Evolutionary conservation across 192 early-diverging fungal genomes (phyloP), one percentile per base, ranked within the genome.

Genomic region (Entomortierella lignicola): DNA sequence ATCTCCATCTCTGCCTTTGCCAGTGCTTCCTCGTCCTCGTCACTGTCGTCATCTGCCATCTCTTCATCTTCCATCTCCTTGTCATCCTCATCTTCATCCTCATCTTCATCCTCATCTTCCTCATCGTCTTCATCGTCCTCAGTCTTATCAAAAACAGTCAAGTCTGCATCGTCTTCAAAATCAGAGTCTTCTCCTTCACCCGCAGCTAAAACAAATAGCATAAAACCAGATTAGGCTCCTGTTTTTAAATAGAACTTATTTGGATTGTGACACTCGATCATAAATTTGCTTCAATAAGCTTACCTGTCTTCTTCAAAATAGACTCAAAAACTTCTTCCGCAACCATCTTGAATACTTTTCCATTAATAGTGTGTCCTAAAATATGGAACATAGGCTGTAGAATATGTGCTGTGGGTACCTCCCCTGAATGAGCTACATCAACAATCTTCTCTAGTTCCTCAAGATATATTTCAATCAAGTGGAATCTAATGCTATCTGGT

Each of bases 401-500:
- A 8, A 92, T 70, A 43, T 70, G 71, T 20, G 87, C 71, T 17
- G 83, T 82, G 10, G 85, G 87, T 27, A 89, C 73, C 17, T 83
- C 50, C 29, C 68, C 70, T 20, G 69, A 69, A 13, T 81, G 82
- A 32, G 82, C 70, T 42, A 82, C 77, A n/a, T 80, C 68, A 12
- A 92, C 73, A 5, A 86, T 81, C 50, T 91, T 90, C 55, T 91
- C 85, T 37, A 94, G 72, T 75, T 95, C 92, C 2, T 91, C 88
- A 51, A 93, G 67, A 82, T 89, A 94, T 23, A 89, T 87, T 82
- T 94, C 91, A 34, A 84, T 71, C 47, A 91, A 75, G 58, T 95
- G 94, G 77, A 90, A 95, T 43, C 87, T 64, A 55, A 95, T 87
- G 0, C 87, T 80, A 63, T 91, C 89, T 10, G 94, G 90, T 44